Percentiles rank a stretch among this genome's conserved stretches.
phyloP scores from a whole-genome alignment of 495 filamentous ascomycete species.

The Hypoxylon trugodes region DNA sequence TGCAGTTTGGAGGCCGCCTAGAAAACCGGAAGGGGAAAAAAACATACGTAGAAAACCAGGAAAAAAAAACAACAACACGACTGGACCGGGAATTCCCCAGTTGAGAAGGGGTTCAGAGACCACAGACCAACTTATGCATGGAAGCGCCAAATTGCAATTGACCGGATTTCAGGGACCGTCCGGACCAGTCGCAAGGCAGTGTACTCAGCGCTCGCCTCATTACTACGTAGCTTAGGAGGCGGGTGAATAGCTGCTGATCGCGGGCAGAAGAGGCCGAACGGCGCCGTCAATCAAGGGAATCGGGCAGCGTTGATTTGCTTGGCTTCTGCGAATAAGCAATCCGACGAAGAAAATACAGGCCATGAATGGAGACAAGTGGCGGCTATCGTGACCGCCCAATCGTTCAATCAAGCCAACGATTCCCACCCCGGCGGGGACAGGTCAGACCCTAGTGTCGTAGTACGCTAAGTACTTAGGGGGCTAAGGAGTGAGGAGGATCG shows the following conservation, averaged over 20 bases:
- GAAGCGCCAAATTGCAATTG: constrained; percentile 17
- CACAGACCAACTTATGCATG: not conserved
- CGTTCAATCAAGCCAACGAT: constrained; percentile 32
- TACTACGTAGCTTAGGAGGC: constrained; percentile 18
- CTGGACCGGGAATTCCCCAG: not conserved
- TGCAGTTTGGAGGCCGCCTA: constrained; percentile 24
- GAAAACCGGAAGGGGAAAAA: constrained; percentile 3
- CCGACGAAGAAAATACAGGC: constrained; percentile 28
- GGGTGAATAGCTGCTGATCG: constrained; percentile 12
- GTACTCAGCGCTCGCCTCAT: constrained; percentile 31
- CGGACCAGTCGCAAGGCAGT: constrained; percentile 11
- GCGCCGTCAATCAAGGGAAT: constrained; percentile 27
- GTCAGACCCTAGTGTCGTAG: too few relatives aligned
- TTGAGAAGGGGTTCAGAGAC: not conserved
- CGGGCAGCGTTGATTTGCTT: constrained; percentile 26
- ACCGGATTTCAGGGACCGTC: constrained; percentile 7
- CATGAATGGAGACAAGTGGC: constrained; percentile 49
- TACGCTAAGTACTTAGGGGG: constrained; percentile 4
- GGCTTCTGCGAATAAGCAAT: constrained; percentile 23
- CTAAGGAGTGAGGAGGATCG: constrained; percentile 7
- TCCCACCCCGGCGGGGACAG: constrained; percentile 5
- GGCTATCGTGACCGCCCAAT: constrained; percentile 42
- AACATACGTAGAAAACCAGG: not conserved
- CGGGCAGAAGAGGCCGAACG: constrained; percentile 11
- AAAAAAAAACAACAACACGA: not conserved